Base-by-base conservation (phyloP, 148 eudicot genomes). In the Vaccinium macrocarpon region DNA sequence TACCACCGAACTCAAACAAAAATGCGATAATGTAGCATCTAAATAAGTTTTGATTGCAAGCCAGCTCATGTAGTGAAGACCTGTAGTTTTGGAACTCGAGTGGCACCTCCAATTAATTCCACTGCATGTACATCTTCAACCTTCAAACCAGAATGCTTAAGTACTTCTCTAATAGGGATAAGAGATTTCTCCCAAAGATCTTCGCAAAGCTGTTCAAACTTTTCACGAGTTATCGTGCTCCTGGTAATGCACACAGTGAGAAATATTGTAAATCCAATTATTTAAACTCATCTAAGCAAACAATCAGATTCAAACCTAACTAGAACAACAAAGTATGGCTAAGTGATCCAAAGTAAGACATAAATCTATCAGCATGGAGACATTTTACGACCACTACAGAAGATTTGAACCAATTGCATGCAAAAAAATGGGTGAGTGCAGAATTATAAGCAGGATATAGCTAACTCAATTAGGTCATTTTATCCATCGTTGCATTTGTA, bases 31-130 rank as follows among this genome's bases (percentile, higher is more conserved):
- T 51, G 19, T 32, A 52, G 59, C 48, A 70, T 64, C 29, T 27
- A 32, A 25, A 50, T 35, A 51, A 66, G 52, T 68, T 52, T 79
- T 15, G 64, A 50, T 15, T 21, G 48, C 46, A 51, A 71, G 53
- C 55, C 42, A 81, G 11, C 51, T 7, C 52, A n/a, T 51, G n/a
- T 74, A 74, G n/a, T 74, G 21, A 74, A 81, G 49, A 97, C 99
- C 94, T 97, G 95, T 89, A 97, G 92, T 89, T 92, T 97, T 32
- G 99, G 99, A 68, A 97, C 98, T 76, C 98, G 90, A 79, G 99
- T 97, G 81, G 98, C 98, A 80, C 98, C 99, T 89, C 99, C 99
- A 89, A 95, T 94, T 77, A 95, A 86, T 89, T 97, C 99, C 81
- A 97, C 94, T 14, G 98, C 99, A 84, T 91, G 84, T 84, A 97